Percentiles rank a stretch among this genome's conserved stretches.
These are phyloP conservation scores for Termitomyces bulborhizus DNA, from an alignment of 768 basidiomycete genomes.

Conservation along the genomic window DNA sequence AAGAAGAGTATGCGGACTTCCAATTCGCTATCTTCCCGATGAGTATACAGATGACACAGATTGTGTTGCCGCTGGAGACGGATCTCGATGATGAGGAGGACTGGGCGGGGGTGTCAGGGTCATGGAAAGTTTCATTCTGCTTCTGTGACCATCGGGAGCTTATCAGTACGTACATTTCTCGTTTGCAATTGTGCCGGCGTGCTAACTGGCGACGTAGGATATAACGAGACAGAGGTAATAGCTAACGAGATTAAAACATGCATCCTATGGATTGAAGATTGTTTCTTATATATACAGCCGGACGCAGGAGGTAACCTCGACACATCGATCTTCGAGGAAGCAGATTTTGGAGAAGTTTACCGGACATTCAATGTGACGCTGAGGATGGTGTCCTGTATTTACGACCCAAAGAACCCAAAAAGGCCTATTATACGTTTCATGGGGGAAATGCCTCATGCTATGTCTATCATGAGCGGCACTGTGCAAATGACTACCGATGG, in stretches of 20 bases:
- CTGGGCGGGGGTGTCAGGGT: conserved; percentile 55
- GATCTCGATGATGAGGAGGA: conserved; percentile 34
- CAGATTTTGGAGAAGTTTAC: conserved; percentile 46
- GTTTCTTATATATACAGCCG: conserved; percentile 14
- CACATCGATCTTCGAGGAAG: conserved; percentile 41
- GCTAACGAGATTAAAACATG: no score
- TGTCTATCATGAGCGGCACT: conserved; percentile 44
- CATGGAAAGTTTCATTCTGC: conserved; percentile 60
- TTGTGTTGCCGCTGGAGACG: conserved; percentile 32
- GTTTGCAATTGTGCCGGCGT: background rate
- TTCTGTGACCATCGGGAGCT: conserved; percentile 67
- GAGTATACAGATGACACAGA: conserved; percentile 50
- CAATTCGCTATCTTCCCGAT: conserved; percentile 36
- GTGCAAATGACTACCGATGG: conserved; percentile 53
- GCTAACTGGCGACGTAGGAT: conserved; percentile 16
- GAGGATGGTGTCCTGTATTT: conserved; percentile 30
- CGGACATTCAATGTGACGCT: conserved; percentile 43
- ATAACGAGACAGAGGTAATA: conserved; percentile 34
- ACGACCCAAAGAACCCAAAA: conserved; percentile 41
- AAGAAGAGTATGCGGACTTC: conserved; percentile 25
- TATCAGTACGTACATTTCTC: conserved; percentile 39
- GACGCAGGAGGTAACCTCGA: conserved; percentile 29
- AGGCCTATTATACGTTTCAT: conserved; percentile 48
- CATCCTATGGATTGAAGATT: background rate
- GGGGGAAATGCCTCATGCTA: conserved; percentile 42